A percentile compares a stretch with the other conserved stretches of the same genome.
Conservation (phyloP, 208 protist species). For the Leishmania lainsoni region DNA sequence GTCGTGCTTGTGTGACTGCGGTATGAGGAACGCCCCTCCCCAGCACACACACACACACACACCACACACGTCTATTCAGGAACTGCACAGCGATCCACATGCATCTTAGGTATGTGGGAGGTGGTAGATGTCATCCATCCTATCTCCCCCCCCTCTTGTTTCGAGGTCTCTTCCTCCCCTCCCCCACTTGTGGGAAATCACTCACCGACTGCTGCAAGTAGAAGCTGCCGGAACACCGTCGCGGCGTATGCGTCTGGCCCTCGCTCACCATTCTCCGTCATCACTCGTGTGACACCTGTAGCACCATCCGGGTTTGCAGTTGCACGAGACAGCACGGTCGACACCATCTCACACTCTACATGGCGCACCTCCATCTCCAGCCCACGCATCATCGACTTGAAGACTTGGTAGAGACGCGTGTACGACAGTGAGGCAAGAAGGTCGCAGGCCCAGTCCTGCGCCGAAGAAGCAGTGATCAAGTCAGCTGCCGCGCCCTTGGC, state of each 20-base stretch:
- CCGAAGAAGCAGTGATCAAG: not conserved
- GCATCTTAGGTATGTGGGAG: not conserved
- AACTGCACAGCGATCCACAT: no score
- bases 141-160: not conserved
- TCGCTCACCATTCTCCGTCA: not conserved
- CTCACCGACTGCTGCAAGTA: constrained; percentile 21
- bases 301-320: not conserved
- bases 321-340: not conserved
- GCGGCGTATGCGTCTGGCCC: not conserved
- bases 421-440: constrained; percentile 23
- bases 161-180: not conserved
- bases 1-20: not conserved
- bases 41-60: not conserved
- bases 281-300: not conserved
- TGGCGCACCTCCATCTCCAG: constrained; percentile 28
- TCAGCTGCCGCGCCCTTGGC: not conserved
- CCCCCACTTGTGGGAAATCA: not conserved
- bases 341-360: not conserved
- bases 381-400: constrained; percentile 31
- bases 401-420: constrained; percentile 26
- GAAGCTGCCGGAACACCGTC: constrained; percentile 11
- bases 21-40: not conserved
- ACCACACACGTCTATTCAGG: not conserved
- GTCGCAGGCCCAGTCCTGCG: constrained; percentile 21
- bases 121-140: not conserved